Base-by-base conservation (phyloP, 2,329 filamentous ascomycete genomes). In the Phialophora expanda region DNA sequence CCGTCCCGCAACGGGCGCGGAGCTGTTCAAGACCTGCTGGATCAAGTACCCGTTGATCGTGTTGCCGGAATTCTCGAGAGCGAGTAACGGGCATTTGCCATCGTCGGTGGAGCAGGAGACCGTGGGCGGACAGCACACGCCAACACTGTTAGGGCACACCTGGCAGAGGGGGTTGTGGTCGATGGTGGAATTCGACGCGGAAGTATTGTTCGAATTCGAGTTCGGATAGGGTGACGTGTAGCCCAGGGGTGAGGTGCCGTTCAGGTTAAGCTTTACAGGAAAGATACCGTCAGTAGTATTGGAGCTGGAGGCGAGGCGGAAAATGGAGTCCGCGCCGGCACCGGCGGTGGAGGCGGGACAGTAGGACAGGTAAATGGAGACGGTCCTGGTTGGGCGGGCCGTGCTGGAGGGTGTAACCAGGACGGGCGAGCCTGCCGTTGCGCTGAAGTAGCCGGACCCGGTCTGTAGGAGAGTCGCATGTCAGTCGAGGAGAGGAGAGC, bases 91-190 rank as follows among this genome's bases (percentile, higher is more conserved):
- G 48, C 69, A 71, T 24, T 71, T 69, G 34, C 69, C 69, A 30
- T 69, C 65, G 22, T 62, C 61, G 1, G 56, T 62, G 17, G 54
- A 30, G 61, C 68, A 71, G 22, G 58, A 53, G n/a, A 67, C 68
- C 14, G 53, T 68, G 7, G 66, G 66, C 3, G 69, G 69, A 57
- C 69, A 69, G 60, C 69, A 70, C 41, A 71, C 66, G 4, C 69
- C 69, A 12, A 58, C 62, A 41, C 65, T 64, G 48, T 71, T 64
- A 4, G 61, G 67, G 30, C 68, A 70, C 2, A 44, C 50, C 30
- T 67, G 66, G 55, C 69, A 71, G 34, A 71, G 55, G 3, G 69
- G 41, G 50, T 70, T 70, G 48, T 32, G 30, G 11, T 7, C 12
- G 14, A 28, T 59, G 14, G 54, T 51, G 46, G 38, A 44, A 20